Percentiles rank a stretch among this genome's conserved stretches.
phyloP scores from a whole-genome alignment of 306 rosid genomes.

The Rubus idaeus region DNA sequence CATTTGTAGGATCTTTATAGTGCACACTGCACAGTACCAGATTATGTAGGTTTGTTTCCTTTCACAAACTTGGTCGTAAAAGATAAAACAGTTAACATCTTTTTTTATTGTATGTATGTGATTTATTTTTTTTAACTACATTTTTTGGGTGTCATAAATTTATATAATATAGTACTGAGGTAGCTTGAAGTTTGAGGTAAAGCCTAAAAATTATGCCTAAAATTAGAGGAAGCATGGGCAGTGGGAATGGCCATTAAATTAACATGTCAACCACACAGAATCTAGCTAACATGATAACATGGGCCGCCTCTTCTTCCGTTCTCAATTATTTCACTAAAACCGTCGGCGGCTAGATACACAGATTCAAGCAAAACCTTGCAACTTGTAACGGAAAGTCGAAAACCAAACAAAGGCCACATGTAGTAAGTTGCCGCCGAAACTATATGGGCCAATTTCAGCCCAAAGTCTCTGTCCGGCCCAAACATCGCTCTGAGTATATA shows the following conservation, averaged over 20 bases:
- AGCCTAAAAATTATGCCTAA: background rate
- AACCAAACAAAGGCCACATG: background rate
- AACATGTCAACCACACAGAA: slow-evolving; percentile 1
- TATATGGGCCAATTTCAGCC: background rate
- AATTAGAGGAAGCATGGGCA: slow-evolving; percentile 10
- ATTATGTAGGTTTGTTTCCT: background rate
- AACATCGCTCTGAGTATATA: background rate
- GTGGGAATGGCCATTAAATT: slow-evolving; percentile 16
- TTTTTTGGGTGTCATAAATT: background rate
- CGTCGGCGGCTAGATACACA: background rate
- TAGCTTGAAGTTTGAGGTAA: background rate
- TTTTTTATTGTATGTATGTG: too few relatives aligned
- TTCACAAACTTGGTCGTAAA: too few relatives aligned
- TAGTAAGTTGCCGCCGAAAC: background rate
- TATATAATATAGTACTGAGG: background rate
- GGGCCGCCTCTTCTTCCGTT: background rate
- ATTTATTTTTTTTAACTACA: too few relatives aligned
- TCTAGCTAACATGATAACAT: slow-evolving; percentile 4
- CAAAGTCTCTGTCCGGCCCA: background rate
- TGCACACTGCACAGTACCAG: too few relatives aligned
- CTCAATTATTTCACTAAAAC: background rate
- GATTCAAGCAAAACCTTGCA: background rate
- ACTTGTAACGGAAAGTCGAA: background rate
- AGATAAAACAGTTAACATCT: too few relatives aligned
- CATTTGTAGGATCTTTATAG: too few relatives aligned